phyloP scores from a whole-genome alignment of 2,329 filamentous ascomycete genomes.

The Calonectria pauciramosa region DNA sequence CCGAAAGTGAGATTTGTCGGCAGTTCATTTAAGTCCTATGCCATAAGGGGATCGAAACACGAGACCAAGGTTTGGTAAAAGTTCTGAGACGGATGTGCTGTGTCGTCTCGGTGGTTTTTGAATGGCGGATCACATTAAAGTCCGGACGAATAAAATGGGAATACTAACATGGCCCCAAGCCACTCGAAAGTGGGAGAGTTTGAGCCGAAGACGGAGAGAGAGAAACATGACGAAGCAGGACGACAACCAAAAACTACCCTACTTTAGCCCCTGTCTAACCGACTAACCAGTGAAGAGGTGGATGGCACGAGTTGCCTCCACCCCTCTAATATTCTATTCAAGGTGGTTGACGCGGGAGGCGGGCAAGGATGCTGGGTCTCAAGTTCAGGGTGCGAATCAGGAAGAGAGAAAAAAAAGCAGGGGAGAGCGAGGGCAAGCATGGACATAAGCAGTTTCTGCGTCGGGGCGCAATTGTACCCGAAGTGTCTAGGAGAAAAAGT shows the following conservation, averaged over 20 bases:
- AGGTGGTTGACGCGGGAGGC: conserved; percentile 37
- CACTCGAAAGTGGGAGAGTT: conserved; percentile 5
- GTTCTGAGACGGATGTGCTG: conserved; percentile 15
- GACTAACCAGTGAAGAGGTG: neutral
- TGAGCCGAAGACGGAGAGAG: conserved; percentile 10
- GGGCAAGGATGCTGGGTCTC: conserved; percentile 22
- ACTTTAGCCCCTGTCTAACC: conserved; percentile 7
- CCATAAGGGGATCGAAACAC: neutral
- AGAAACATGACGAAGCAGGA: conserved; percentile 12
- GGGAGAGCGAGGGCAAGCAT: conserved; percentile 30
- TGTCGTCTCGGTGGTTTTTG: conserved; percentile 4
- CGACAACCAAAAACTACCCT: neutral
- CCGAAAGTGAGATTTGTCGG: neutral
- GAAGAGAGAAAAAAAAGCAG: conserved; percentile 13
- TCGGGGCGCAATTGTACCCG: neutral
- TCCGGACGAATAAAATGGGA: neutral
- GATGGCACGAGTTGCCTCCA: neutral
- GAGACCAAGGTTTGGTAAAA: neutral
- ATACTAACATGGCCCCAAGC: conserved; percentile 1
- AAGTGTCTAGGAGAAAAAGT: conserved; percentile 4
- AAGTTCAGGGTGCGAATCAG: conserved; percentile 26
- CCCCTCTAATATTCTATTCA: conserved; percentile 13
- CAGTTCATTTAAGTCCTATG: neutral
- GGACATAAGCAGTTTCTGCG: conserved; percentile 7
- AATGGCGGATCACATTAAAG: conserved; percentile 14